Evolutionary conservation across 495 filamentous ascomycete genomes (phyloP).

Genomic region (Penicillium paxilli): DNA sequence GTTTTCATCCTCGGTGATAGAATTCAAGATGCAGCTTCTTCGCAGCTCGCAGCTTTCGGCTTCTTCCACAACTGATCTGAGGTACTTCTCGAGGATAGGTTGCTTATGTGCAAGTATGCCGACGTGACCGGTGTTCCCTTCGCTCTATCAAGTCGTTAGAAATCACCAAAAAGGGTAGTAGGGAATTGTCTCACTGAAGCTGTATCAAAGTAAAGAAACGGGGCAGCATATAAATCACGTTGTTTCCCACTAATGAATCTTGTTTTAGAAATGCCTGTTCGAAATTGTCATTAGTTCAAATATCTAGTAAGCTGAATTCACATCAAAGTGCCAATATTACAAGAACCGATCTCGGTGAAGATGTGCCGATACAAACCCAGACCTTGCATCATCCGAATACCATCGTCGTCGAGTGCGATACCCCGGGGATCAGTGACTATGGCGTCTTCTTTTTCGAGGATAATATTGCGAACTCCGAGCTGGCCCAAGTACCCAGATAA

Average conservation of each 20-base stretch:
- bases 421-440: conserved; percentile 53
- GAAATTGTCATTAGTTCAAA: background rate
- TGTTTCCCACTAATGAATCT: conserved; percentile 27
- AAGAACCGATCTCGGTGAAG: conserved; percentile 31
- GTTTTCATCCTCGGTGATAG: conserved; percentile 28
- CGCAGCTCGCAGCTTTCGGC: conserved; percentile 32
- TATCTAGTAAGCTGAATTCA: background rate
- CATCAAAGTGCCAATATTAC: conserved; percentile 8
- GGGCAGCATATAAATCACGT: background rate
- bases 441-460: conserved; percentile 44
- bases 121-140: conserved; percentile 14
- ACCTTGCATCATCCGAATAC: conserved; percentile 45
- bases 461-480: conserved; percentile 24
- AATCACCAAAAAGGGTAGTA: background rate
- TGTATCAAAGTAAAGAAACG: conserved; percentile 7
- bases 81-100: conserved; percentile 29
- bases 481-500: conserved; percentile 34
- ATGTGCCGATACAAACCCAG: conserved; percentile 44
- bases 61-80: conserved; percentile 22
- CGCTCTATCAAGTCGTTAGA: conserved; percentile 6
- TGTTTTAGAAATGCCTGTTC: conserved; percentile 26
- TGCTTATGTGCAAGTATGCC: conserved; percentile 13
- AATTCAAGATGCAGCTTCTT: conserved; percentile 31
- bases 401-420: conserved; percentile 52
- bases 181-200: conserved; percentile 1